These are phyloP conservation scores for Penicillium manginii DNA, from an alignment of 495 filamentous ascomycete species.

Conservation along the genomic window DNA sequence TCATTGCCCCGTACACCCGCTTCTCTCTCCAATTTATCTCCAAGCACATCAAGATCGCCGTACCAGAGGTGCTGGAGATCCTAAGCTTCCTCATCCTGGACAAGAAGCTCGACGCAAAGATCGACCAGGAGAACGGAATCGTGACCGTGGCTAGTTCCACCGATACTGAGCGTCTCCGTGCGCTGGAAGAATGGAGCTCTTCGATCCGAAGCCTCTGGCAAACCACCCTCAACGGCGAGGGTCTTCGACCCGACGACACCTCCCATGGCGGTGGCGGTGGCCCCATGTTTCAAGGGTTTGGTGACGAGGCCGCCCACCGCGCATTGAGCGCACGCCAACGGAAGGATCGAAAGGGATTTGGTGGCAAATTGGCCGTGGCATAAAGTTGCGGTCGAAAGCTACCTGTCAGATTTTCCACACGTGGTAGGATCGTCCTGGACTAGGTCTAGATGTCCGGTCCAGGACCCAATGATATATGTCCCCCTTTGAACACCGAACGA, in stretches of 20 bases:
- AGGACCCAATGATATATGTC: neutral
- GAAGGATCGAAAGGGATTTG: conserved; percentile 27
- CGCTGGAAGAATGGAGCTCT: conserved; percentile 72
- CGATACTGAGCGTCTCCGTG: conserved; percentile 73
- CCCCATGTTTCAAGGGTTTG: conserved; percentile 36
- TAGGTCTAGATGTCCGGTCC: no score
- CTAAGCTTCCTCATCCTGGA: conserved; percentile 90
- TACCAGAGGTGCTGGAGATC: conserved; percentile 89
- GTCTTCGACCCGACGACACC: conserved; percentile 57
- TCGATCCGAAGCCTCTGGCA: conserved; percentile 68
- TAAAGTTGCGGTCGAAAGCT: neutral
- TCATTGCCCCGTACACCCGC: conserved; percentile 93
- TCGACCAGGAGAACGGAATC: conserved; percentile 84
- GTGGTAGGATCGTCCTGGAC: neutral
- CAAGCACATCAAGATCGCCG: conserved; percentile 79
- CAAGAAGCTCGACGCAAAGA: conserved; percentile 80
- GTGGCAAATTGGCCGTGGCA: conserved; percentile 10
- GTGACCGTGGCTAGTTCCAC: conserved; percentile 76
- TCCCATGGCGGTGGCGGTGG: conserved; percentile 30
- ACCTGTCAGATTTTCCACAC: neutral
- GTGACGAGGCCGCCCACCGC: conserved; percentile 36
- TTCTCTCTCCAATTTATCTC: conserved; percentile 88
- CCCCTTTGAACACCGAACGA: neutral
- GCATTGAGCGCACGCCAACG: conserved; percentile 13
- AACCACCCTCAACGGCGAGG: conserved; percentile 73